These are phyloP conservation scores for Trichoderma sp. DNA, from an alignment of 2,329 filamentous ascomycete genomes.

Conservation along the genomic window DNA sequence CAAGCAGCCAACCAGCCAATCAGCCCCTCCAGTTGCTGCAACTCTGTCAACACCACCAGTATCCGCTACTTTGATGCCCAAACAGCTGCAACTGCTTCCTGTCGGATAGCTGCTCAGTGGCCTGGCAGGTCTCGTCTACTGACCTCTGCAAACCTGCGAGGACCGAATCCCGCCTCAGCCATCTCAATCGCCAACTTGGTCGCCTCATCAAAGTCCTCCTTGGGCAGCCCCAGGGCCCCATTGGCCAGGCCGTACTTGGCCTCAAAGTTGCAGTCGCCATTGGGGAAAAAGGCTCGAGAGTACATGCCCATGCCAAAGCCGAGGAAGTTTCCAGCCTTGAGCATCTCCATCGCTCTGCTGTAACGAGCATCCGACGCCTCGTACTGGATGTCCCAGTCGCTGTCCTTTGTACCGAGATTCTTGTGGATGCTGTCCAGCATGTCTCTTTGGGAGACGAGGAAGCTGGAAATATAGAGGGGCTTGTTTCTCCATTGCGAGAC, in stretches of 20 bases:
- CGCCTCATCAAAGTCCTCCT: conserved; percentile 61
- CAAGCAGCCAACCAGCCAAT: conserved; percentile 12
- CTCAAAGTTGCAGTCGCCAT: conserved; percentile 47
- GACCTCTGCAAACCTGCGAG: not conserved
- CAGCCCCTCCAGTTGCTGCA: not conserved
- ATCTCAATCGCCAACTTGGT: conserved; percentile 55
- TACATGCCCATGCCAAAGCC: conserved; percentile 60
- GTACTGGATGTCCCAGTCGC: conserved; percentile 62
- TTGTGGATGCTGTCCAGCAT: conserved; percentile 66
- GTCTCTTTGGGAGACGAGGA: conserved; percentile 63
- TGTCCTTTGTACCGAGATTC: conserved; percentile 59
- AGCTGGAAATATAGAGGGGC: conserved; percentile 57
- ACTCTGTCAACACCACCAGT: not conserved
- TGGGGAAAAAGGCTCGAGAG: conserved; percentile 55
- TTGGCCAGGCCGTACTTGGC: conserved; percentile 50
- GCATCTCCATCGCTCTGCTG: conserved; percentile 48
- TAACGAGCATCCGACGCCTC: conserved; percentile 51
- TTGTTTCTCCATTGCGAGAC: conserved; percentile 52
- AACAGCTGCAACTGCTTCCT: not conserved
- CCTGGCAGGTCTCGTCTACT: not conserved
- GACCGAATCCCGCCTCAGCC: conserved; percentile 30
- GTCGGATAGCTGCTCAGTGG: not conserved
- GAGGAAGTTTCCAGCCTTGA: conserved; percentile 46
- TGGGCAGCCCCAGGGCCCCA: conserved; percentile 57
- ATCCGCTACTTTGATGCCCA: conserved; percentile 1